Evolutionary conservation across 495 filamentous ascomycete species (phyloP), one percentile per base, ranked within the genome.

Genomic region (Bacidia gigantensis): DNA sequence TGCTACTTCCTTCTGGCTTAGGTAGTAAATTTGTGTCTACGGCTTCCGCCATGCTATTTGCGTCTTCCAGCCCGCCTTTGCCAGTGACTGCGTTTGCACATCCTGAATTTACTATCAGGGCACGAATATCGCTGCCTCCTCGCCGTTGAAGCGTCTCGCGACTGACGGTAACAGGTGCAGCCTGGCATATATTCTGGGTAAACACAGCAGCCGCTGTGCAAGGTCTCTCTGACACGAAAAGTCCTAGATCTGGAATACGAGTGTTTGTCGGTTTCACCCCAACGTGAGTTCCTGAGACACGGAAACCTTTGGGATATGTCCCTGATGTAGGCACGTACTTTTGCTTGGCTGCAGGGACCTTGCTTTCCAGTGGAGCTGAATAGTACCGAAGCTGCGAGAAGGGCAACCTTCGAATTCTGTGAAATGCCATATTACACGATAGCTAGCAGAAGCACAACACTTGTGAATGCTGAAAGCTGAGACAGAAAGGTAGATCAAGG

Each of bases 31-130:
- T 81, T 59, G 77, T 71, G 62, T 96, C 89, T 2, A 89, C 84
- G 48, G 76, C 80, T 55, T 69, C 67, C 0, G 79, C 87, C 93
- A 99, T 97, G 50, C 70, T 74, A 44, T 75, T 67, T 11, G 93
- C 92, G 76, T 97, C 89, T 61, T 95, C 85, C 56, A 94, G 66
- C 1, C 92, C 92, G 22, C 84, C 84, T 64, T 84, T 90, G 38
- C 92, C 92, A 1, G 92, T 99, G 26, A 99, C 89, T 2, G 92
- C 93, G 75, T 99, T 99, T 50, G 92, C 92, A 61, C 90, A 95
- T 41, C 92, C 93, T 25, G 87, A 88, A 68, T 99, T 99, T 67
- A 95, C 83, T 17, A 99, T 79, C 23, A 99, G 80, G 21, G 83
- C 81, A 49, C 81, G 77, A 51, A 97, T 74, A 0, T 85, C 86